Conservation (phyloP, 108 stramenopile species). For the Cyclotella baltica region DNA sequence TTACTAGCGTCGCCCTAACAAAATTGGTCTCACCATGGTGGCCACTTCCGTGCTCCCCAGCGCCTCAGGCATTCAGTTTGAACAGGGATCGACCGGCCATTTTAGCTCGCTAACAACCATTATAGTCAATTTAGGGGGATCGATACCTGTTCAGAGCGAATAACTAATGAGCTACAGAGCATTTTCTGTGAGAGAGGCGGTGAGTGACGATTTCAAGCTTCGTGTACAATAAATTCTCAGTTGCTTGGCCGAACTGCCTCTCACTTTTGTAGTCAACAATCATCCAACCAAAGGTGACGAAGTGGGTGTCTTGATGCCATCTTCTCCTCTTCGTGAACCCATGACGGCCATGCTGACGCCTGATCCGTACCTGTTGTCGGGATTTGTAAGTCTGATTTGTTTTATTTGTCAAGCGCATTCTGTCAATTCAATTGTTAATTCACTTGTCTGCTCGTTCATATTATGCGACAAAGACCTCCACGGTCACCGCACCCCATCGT, state of each 20-base stretch:
- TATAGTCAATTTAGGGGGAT: no score
- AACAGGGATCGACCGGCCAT: no score
- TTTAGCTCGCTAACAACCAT: no score
- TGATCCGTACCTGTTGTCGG: not conserved
- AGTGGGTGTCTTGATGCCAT: conserved; percentile 2
- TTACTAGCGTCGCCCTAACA: no score
- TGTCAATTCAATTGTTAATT: not conserved
- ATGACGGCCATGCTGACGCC: not conserved
- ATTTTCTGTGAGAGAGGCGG: no score
- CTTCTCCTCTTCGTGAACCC: conserved; percentile 15
- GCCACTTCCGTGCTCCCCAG: no score
- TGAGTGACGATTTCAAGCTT: not conserved
- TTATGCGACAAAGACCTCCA: not conserved
- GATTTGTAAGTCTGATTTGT: not conserved
- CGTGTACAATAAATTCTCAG: not conserved
- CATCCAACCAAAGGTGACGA: not conserved
- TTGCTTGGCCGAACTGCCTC: not conserved
- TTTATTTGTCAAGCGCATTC: not conserved
- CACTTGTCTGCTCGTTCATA: not conserved
- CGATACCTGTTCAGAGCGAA: no score
- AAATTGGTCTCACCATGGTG: no score
- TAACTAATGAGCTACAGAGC: no score
- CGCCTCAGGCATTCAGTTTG: no score
- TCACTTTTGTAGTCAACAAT: not conserved
- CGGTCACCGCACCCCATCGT: not conserved